Conservation (phyloP, 164 flowering plant genomes). For the Tetracentron sinense region DNA sequence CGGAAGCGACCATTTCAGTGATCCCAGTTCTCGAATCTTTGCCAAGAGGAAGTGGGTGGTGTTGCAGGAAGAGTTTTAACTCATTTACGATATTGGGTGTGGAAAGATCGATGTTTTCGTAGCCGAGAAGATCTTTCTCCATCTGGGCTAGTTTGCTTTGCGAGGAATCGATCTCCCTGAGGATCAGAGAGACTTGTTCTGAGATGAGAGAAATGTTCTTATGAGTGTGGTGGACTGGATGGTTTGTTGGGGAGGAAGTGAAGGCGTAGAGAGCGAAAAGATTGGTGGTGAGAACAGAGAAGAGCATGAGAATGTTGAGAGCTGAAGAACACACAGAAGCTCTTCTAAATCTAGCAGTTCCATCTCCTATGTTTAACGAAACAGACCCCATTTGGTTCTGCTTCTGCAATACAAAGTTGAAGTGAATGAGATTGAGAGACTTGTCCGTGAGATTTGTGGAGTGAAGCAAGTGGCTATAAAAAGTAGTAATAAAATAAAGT, state of each 20-base stretch:
- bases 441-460: neutral
- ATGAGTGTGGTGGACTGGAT: slow-evolving; percentile 29
- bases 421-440: neutral
- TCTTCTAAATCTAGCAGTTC: slow-evolving; percentile 80
- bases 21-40: slow-evolving; percentile 83
- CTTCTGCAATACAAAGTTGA: neutral
- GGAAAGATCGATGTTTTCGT: slow-evolving; percentile 67
- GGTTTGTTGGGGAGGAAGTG: slow-evolving; percentile 42
- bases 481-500: neutral
- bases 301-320: slow-evolving; percentile 67
- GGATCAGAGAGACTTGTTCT: slow-evolving; percentile 78
- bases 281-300: slow-evolving; percentile 80
- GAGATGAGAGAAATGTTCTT: slow-evolving; percentile 80
- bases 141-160: slow-evolving; percentile 77
- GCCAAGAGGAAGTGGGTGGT: slow-evolving; percentile 76
- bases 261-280: slow-evolving; percentile 90
- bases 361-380: slow-evolving; percentile 84
- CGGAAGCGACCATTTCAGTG: slow-evolving; percentile 89
- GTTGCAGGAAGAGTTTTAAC: slow-evolving; percentile 60
- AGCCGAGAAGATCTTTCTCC: slow-evolving; percentile 86
- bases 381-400: slow-evolving; percentile 68
- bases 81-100: slow-evolving; percentile 60
- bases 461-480: neutral
- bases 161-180: slow-evolving; percentile 73
- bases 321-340: slow-evolving; percentile 81